Conservation (phyloP, 2,329 filamentous ascomycete species). For the Colletotrichum sublineola region DNA sequence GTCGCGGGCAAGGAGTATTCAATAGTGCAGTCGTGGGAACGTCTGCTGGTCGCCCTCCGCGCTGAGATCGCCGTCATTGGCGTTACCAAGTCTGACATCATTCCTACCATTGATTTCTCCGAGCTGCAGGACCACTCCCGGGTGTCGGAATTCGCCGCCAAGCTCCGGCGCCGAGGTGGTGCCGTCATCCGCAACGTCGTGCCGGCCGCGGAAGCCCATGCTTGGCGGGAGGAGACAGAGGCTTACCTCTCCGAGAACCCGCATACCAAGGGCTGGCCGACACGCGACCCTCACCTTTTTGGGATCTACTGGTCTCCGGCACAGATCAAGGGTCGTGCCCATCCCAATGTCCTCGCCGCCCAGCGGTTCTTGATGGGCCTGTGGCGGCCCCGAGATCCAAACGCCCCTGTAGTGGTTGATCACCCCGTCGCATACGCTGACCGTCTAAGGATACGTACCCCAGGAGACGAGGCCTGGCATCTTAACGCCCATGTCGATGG, state of each 20-base stretch:
- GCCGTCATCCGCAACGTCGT: constrained; percentile 74
- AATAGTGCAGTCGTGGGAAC: constrained; percentile 67
- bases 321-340: constrained; percentile 75
- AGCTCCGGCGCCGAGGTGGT: constrained; percentile 59
- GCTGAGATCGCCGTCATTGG: constrained; percentile 67
- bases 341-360: constrained; percentile 72
- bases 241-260: constrained; percentile 65
- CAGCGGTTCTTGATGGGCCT: constrained; percentile 77
- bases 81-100: constrained; percentile 63
- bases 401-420: constrained; percentile 70
- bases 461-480: constrained; percentile 62
- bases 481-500: constrained; percentile 78
- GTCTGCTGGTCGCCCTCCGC: constrained; percentile 65
- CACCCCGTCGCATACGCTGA: constrained; percentile 78
- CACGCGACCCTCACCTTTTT: constrained; percentile 51
- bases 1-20: constrained; percentile 67
- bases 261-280: constrained; percentile 49
- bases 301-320: constrained; percentile 73
- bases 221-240: constrained; percentile 62
- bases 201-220: constrained; percentile 67
- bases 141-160: constrained; percentile 63
- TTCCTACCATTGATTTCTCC: constrained; percentile 67
- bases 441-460: constrained; percentile 75
- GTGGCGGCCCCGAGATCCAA: constrained; percentile 71
- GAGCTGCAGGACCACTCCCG: constrained; percentile 63